Evolutionary conservation across 148 eudicot genomes (phyloP).

Genomic region (Fagopyrum homotropicum): DNA sequence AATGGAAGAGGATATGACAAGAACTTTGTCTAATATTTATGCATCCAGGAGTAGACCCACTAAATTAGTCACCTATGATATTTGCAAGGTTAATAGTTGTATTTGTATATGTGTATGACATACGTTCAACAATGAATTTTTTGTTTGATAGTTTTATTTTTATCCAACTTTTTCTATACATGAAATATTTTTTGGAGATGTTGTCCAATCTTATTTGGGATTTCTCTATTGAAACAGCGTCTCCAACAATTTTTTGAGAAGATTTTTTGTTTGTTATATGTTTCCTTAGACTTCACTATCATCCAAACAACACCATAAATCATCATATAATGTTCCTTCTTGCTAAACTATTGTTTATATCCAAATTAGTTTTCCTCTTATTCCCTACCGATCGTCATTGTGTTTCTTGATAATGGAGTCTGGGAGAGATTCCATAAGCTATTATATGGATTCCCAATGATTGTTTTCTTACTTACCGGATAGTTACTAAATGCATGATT

Average conservation of each 20-base stretch:
- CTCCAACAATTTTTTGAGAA: constrained; percentile 80
- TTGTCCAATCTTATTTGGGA: constrained; percentile 81
- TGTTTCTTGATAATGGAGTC: constrained; percentile 99
- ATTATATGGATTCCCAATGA: constrained; percentile 77
- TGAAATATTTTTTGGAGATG: constrained; percentile 96
- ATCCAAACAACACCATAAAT: no score
- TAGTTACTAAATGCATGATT: neutral
- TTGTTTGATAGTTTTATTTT: neutral
- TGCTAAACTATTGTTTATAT: neutral
- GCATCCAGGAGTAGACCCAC: constrained; percentile 95
- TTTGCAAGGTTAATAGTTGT: constrained; percentile 61
- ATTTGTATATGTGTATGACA: neutral
- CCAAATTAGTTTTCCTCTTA: neutral
- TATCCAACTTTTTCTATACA: constrained; percentile 19
- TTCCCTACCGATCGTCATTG: constrained; percentile 56
- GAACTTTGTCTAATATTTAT: constrained; percentile 84
- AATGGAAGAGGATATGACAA: constrained; percentile 96
- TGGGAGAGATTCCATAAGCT: constrained; percentile 97
- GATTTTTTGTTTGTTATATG: constrained; percentile 20
- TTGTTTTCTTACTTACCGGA: constrained; percentile 8
- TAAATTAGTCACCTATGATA: constrained; percentile 82
- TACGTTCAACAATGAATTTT: neutral
- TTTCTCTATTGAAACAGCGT: constrained; percentile 84
- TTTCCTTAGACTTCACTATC: neutral
- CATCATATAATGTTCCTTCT: neutral